Percentiles rank a stretch among this genome's conserved stretches.
phyloP scores from a whole-genome alignment of 2,329 filamentous ascomycete species.

The Fonsecaea pedrosoi region DNA sequence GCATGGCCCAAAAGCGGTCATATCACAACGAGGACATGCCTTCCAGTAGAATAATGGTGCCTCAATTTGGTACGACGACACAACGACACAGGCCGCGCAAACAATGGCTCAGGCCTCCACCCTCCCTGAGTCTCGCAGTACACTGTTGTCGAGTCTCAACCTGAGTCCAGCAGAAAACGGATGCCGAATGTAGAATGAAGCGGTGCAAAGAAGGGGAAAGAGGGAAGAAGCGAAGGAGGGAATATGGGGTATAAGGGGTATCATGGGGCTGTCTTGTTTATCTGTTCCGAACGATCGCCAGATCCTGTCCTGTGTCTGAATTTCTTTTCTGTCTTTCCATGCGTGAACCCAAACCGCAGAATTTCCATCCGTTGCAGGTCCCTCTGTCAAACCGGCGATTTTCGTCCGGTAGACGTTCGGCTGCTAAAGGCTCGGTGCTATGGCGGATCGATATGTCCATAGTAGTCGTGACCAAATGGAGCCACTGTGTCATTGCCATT shows the following conservation, averaged over 20 bases:
- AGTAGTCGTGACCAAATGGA: background rate
- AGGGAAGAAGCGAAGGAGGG: slow-evolving; percentile 2
- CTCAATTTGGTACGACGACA: background rate
- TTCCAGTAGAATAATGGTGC: background rate
- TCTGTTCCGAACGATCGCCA: slow-evolving; percentile 16
- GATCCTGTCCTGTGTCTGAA: slow-evolving; percentile 12
- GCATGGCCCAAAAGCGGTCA: background rate
- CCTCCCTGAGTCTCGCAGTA: background rate
- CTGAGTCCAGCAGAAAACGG: background rate
- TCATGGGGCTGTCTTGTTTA: slow-evolving; percentile 22
- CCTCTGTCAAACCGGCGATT: background rate
- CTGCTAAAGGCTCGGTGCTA: background rate
- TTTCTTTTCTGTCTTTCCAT: slow-evolving; percentile 5
- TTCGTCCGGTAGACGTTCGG: background rate
- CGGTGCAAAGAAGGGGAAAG: background rate
- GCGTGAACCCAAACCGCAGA: background rate
- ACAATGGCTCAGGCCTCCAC: background rate
- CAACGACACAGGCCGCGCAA: background rate
- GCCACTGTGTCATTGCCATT: background rate
- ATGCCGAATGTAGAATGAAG: background rate
- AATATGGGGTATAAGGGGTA: slow-evolving; percentile 9
- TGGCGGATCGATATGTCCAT: slow-evolving; percentile 14
- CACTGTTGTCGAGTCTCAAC: background rate
- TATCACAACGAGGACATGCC: background rate
- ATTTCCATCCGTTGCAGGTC: background rate